Evolutionary conservation across 2,329 filamentous ascomycete species (phyloP), one percentile per base, ranked within the genome.

Genomic region (Pseudocercospora fuligena): DNA sequence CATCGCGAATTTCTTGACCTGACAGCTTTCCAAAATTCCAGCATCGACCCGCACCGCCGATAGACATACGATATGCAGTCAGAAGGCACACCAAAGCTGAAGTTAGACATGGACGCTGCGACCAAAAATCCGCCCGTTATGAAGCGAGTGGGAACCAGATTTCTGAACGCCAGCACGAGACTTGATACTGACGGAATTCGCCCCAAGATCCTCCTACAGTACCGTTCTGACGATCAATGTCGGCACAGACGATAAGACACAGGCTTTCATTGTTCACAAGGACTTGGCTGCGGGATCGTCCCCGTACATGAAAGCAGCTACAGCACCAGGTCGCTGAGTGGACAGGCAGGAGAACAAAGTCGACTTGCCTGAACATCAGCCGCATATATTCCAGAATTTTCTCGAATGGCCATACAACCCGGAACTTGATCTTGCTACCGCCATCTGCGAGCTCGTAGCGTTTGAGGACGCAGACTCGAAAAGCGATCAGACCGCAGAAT

Each of bases 381-480:
- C 66, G 0, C 31, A 25, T 1, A 29, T 58, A 0, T 72, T 73
- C 60, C 31, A 53, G 7, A 31, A 70, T 4, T 75, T 74, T 46
- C 33, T 70, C 9, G 36, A 69, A 19, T 69, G 64, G 63, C 40
- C 73, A 0, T 73, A 75, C 63, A 43, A 12, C 5, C 19, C 54
- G 3, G 11, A 21, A 11, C n/a, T 27, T 9, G 36, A 64, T 47
- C 58, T 60, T 11, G 47, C 3, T 14, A 8, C 43, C 5, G 16
- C 19, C 2, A 9, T 19, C 14, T 12, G 43, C 43, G 43, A 47
- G 16, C n/a, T 23, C 21, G 21, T 27, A 5, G 12, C 3, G 21
- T 5, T 5, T 5, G 47, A 53, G 14, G 6, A 1, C n/a, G 21
- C 47, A 25, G n/a, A 21, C 14, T 21, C 4, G 19, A 9, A 2